Base-by-base conservation (phyloP, 1,284 basidiomycete genomes). In the Puccinia hordei region DNA sequence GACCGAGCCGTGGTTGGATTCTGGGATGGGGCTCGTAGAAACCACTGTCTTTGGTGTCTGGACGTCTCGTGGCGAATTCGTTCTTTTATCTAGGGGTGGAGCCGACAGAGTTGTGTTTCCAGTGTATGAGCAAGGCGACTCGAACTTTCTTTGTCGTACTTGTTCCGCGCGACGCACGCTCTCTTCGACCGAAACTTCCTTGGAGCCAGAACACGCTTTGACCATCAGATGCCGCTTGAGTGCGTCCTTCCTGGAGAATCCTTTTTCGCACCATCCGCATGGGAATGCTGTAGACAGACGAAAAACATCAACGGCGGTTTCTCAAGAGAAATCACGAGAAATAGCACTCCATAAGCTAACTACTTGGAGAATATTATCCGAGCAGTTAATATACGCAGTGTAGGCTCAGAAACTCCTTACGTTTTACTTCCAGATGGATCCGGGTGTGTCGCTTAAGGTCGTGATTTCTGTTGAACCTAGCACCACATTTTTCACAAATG, bases 211-310 rank as follows among this genome's bases (percentile, higher is more conserved):
- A 49, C 87, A 87, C 19, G 86, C 86, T 82, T 87, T 87, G 77
- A 87, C 87, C 53, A 87, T 82, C 86, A 86, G 86, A 82, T 87
- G 87, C 27, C 91, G 87, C 84, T 91, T 91, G 84, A 92, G 90
- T 9, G 91, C 92, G 84, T 92, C 92, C 46, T 91, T 87, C 44
- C 90, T 87, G 3, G 91, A 91, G 84, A 92, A 92, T 35, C 90
- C 86, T 85, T 91, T 91, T 3, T 65, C 59, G 63, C 74, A 77
- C 74, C 74, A 77, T 51, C 86, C 87, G 83, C 92, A 92, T 82
- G 90, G 89, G 89, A 89, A 92, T 6, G 74, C 74, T 77, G 51
- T 41, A 41, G 38, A 41, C 30, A 30, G 27, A n/a, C 1, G 30
- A 33, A 59, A 59, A 27, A 27, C 38, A 38, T 41, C 15, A 73